Evolutionary conservation across 2,329 filamentous ascomycete genomes (phyloP), one percentile per base, ranked within the genome.

Genomic region (Annulohypoxylon truncatum): DNA sequence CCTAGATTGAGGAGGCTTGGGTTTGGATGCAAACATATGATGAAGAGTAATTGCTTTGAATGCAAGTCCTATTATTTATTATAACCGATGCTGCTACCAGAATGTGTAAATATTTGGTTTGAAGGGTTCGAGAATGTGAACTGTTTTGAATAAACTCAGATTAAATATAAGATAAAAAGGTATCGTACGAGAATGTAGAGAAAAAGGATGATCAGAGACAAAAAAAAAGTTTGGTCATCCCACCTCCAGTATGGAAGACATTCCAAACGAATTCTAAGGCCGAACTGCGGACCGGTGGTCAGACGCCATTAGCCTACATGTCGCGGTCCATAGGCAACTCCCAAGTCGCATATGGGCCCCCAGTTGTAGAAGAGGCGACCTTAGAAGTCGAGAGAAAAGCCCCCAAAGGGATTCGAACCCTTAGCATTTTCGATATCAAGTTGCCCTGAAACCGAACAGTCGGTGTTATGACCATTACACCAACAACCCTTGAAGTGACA

Each of bases 381-480:
- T 22, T 22, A 22, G 40, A 55, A 42, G 44, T 9, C 22, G 24
- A 42, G 22, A 24, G 24, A 40, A 9, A 29, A 8, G 8, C 13
- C n/a, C 42, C 13, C 50, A 38, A 24, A 18, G 38, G 56, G 61
- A 60, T 26, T 65, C 50, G 51, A 61, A 65, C 51, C 56, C 62
- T 31, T 2, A 15, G 15, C 28, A 12, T 48, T 48, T 28, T 29
- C 22, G 28, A 28, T 35, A 20, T 38, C 42, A 47, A 4, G 26
- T 46, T 29, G 8, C 20, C 53, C 15, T 35, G 44, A 47, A 53
- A 9, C 3, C 15, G 44, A 47, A 47, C 44, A 13, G 44, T 57
- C 47, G 47, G 15, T 48, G 51, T n/a, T 24, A 24, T 51, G 20
- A 61, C 56, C 62, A 65, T 22, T 52, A 8, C 15, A 47, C 51